phyloP scores from a whole-genome alignment of 148 eudicot genomes.

The Fallopia convolvulus region DNA sequence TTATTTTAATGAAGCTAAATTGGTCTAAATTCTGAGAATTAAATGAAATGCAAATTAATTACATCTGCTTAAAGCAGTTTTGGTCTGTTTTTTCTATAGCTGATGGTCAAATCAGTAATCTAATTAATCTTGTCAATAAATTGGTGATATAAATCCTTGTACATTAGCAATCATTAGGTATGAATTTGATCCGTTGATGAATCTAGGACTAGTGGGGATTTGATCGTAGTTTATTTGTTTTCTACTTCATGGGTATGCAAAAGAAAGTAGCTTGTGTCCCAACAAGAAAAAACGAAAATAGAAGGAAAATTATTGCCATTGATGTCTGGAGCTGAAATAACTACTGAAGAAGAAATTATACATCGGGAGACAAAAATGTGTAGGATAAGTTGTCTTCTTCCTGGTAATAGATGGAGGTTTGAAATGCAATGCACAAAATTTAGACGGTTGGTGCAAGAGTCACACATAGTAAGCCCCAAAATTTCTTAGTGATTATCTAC shows the following conservation, averaged over 20 bases:
- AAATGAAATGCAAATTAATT: slow-evolving; percentile 4
- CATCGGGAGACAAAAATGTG: not conserved
- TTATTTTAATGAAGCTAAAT: not conserved
- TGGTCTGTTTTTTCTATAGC: not conserved
- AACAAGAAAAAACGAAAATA: not conserved
- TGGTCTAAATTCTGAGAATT: not conserved
- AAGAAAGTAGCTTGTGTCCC: not conserved
- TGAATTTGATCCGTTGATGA: not conserved
- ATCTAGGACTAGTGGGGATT: not conserved
- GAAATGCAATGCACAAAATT: not conserved
- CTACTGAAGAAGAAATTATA: not conserved
- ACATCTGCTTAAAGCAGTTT: not conserved
- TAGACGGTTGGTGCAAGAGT: not conserved
- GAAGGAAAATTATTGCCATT: no score
- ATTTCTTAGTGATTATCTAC: not conserved
- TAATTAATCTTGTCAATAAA: not conserved
- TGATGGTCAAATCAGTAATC: not conserved
- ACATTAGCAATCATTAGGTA: not conserved
- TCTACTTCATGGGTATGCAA: not conserved
- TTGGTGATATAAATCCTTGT: not conserved
- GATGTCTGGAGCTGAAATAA: no score
- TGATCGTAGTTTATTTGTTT: not conserved
- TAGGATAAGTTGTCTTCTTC: not conserved
- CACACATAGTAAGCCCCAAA: not conserved
- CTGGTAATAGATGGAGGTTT: not conserved